phyloP scores from a whole-genome alignment of 2,329 filamentous ascomycete species.

The Falciphora oryzae region DNA sequence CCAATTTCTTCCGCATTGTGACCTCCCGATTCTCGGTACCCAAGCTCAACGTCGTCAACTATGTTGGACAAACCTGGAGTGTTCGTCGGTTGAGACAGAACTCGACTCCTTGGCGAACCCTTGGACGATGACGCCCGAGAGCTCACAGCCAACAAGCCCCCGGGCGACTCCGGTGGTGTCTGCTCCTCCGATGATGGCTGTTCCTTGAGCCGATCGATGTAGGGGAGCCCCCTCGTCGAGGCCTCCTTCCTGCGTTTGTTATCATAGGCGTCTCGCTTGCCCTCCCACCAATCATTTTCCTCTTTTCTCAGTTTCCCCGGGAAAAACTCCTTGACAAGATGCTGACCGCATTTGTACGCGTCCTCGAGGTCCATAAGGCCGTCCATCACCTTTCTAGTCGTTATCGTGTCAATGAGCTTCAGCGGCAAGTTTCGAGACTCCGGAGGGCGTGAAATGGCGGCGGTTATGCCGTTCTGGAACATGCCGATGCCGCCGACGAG shows the following conservation, averaged over 20 bases:
- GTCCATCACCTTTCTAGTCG: conserved; percentile 13
- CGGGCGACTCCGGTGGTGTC: no score
- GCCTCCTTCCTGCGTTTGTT: neutral
- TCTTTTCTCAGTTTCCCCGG: conserved; percentile 6
- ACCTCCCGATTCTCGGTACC: no score
- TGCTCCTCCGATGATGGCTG: no score
- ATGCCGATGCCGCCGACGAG: conserved; percentile 34
- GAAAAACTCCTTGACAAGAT: conserved; percentile 12
- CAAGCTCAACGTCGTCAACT: no score
- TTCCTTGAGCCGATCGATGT: no score
- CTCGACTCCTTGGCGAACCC: no score
- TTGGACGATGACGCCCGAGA: no score
- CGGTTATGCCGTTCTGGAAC: conserved; percentile 32
- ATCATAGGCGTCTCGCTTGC: conserved; percentile 10
- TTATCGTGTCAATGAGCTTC: conserved; percentile 8
- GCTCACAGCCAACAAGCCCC: no score
- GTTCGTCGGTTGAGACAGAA: no score
- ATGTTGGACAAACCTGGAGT: no score
- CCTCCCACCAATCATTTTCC: conserved; percentile 11
- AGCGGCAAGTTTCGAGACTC: conserved; percentile 13
- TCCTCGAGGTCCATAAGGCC: conserved; percentile 14
- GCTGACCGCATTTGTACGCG: neutral
- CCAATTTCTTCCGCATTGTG: no score
- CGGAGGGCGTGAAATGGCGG: conserved; percentile 23
- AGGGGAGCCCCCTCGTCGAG: no score